Evolutionary conservation across 257 asterid genomes (phyloP), one percentile per base, ranked within the genome.

Genomic region (Nemophila menziesii): DNA sequence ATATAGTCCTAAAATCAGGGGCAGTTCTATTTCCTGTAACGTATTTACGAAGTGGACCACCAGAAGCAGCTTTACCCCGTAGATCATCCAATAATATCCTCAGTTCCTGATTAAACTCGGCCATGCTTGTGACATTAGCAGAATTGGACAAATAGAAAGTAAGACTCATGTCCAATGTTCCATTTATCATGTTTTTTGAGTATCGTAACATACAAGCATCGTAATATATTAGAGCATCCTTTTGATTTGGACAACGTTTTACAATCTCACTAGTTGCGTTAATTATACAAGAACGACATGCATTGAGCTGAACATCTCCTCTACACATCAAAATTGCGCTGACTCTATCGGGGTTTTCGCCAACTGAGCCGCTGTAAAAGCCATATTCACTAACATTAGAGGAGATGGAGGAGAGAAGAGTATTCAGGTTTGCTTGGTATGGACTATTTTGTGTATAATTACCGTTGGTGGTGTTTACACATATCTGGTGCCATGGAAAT

Each of bases 321-420:
- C 73, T 27, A 45, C 79, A 74, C 12, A 64, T 50, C 11, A 52
- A 61, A 4, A 63, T n/a, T 7, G 61, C 69, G 20, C 44, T 27
- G 33, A 27, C 66, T 2, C 13, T 15, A 15, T 45, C 49, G 2
- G 63, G 23, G 20, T 42, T 33, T 9, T 26, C 33, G 8, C 71
- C 72, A 0, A 5, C 22, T 3, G 74, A 51, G 58, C 45, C 42
- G 38, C 43, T 52, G 52, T 52, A 29, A 61, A 70, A 75, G 1
- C 66, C 74, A 37, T 18, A 33, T n/a, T 26, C 12, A 22, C 15
- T 15, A 11, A 61, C 53, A 17, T 18, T 62, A 4, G 26, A n/a
- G 11, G 76, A 34, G n/a, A n/a, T n/a, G n/a, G n/a, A n/a, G 2
- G 52, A 41, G 43, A 69, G 60, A 26, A 69, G 56, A 56, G 51